These are phyloP conservation scores for Leccinum subtestaceum DNA, from an alignment of 768 basidiomycete genomes.

Conservation along the genomic window DNA sequence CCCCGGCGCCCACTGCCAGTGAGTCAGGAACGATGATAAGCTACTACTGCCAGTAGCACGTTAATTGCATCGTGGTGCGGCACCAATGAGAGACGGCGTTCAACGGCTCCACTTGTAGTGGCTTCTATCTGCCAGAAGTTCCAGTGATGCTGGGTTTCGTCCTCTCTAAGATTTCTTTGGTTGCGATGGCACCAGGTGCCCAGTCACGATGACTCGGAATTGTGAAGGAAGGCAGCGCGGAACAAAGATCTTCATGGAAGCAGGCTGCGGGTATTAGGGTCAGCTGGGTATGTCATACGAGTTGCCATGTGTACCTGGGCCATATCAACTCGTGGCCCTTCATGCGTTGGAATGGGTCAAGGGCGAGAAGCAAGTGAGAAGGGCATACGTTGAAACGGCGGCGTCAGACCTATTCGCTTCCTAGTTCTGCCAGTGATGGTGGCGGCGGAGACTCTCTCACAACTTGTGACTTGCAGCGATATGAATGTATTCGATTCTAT, in stretches of 20 bases:
- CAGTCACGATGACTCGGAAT: too few relatives aligned
- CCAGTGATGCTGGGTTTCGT: not conserved
- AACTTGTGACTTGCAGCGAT: too few relatives aligned
- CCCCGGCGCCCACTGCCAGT: not conserved
- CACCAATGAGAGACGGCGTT: constrained; percentile 7
- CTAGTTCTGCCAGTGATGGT: not conserved
- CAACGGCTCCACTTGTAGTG: constrained; percentile 3
- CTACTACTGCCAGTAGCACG: not conserved
- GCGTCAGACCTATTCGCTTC: not conserved
- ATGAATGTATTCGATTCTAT: not conserved
- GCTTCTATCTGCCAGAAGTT: not conserved
- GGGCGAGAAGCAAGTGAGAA: constrained; percentile 3
- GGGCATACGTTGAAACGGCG: not conserved
- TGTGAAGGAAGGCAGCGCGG: too few relatives aligned
- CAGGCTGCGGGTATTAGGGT: too few relatives aligned
- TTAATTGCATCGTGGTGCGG: constrained; percentile 3
- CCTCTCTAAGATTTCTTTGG: not conserved
- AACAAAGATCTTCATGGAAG: too few relatives aligned
- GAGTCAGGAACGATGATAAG: not conserved
- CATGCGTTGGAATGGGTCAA: constrained; percentile 10
- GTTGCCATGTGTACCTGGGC: not conserved
- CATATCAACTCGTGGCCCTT: too few relatives aligned
- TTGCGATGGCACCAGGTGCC: not conserved
- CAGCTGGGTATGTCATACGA: too few relatives aligned
- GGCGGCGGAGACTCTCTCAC: not conserved